Percentiles rank a stretch among this genome's conserved stretches.
These are phyloP conservation scores for Aotearoamyces nothofagi DNA, from an alignment of 2,329 filamentous ascomycete genomes.

Conservation along the genomic window DNA sequence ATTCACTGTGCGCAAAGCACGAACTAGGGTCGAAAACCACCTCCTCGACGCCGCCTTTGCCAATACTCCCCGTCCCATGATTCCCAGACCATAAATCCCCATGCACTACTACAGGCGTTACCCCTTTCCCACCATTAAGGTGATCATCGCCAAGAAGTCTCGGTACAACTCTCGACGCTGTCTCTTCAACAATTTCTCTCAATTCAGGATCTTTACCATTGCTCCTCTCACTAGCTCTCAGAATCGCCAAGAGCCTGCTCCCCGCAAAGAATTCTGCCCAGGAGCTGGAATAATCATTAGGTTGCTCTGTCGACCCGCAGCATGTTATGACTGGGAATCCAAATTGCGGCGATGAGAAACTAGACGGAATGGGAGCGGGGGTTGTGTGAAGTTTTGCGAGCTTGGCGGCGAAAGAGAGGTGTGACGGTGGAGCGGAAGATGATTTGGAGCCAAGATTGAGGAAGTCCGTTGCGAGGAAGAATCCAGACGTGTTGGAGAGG, in stretches of 20 bases:
- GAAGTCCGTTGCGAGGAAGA: conserved; percentile 64
- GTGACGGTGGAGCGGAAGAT: conserved; percentile 22
- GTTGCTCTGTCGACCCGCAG: conserved; percentile 72
- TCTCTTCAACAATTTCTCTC: conserved; percentile 44
- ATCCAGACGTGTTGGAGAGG: conserved; percentile 24
- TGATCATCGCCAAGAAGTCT: conserved; percentile 55
- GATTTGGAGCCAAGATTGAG: conserved; percentile 40
- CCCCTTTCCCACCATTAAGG: conserved; percentile 40
- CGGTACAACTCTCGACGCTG: conserved; percentile 53
- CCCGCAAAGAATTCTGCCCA: conserved; percentile 85
- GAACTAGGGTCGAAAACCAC: conserved; percentile 72
- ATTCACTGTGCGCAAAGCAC: conserved; percentile 79
- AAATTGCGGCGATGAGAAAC: conserved; percentile 47
- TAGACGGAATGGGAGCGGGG: conserved; percentile 49
- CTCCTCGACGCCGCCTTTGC: conserved; percentile 41
- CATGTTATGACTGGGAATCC: conserved; percentile 78
- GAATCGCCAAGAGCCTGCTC: conserved; percentile 52
- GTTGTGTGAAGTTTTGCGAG: conserved; percentile 67
- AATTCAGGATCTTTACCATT: conserved; percentile 54
- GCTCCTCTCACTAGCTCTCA: conserved; percentile 36
- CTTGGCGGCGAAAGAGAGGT: conserved; percentile 53
- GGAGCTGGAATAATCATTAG: conserved; percentile 55
- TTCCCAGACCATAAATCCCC: conserved; percentile 95
- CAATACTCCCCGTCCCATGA: conserved; percentile 49
- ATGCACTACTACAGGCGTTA: conserved; percentile 71